Base-by-base conservation (phyloP, 2,329 filamentous ascomycete genomes). In the Colletotrichum sp. region DNA sequence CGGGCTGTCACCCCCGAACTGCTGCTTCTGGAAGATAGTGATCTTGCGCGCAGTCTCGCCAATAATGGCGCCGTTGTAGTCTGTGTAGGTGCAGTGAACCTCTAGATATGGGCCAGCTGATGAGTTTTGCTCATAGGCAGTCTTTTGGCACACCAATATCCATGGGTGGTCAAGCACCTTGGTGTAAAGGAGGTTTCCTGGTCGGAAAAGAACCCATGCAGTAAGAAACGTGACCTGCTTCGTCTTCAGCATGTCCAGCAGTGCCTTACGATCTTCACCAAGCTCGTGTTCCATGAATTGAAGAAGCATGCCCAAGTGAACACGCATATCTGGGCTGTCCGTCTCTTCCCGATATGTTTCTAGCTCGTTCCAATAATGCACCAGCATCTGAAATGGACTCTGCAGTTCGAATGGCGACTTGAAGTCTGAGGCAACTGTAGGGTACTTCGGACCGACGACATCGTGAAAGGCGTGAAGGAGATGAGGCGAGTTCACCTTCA, bases 221-320 rank as follows among this genome's bases (percentile, higher is more conserved):
- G 80, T 78, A 2, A 79, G 71, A 74, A 76, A 82, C 8, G 71
- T 71, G 24, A 82, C 80, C 18, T 81, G 78, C 13, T 78, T 72
- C n/a, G 79, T 80, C 26, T 77, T 69, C 9, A 81, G 78, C 81
- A 82, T 79, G 34, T 77, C 77, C 13, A 80, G 74, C 18, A 79
- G 78, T 0, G 60, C 43, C 8, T 80, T 78, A 7, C 80, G 79
- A 10, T 78, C 72, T 1, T 77, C 69, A 26, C 78, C 78, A 21
- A 82, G 43, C 68, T 82, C 81, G 38, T 78, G 76, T 3, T 79
- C 66, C 81, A 83, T 83, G 72, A 83, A 82, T 4, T 79, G 75
- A 32, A 82, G 81, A 3, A 83, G 78, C 3, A 82, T 78, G 30
- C 81, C 78, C 3, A 82, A 30, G 57, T 83, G 80, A 30, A 77